A percentile compares a stretch with the other conserved stretches of the same genome.
Conservation (phyloP, 2,329 filamentous ascomycete genomes). For the Diaporthe sp. region DNA sequence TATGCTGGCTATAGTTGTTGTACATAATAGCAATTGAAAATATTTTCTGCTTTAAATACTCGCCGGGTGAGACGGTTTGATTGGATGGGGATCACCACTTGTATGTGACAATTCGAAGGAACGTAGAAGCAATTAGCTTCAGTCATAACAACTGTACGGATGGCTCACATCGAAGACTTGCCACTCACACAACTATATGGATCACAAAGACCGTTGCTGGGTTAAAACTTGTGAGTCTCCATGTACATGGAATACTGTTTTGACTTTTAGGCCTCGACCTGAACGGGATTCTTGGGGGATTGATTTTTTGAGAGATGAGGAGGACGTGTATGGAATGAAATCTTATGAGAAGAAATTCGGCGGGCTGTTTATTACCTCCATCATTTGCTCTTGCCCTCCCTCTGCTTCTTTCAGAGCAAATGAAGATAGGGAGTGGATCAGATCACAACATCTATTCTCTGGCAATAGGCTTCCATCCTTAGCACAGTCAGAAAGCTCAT, state of each 20-base stretch:
- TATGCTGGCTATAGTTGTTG: background rate
- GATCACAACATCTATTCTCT: too few relatives aligned
- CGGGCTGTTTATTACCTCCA: too few relatives aligned
- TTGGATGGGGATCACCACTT: background rate
- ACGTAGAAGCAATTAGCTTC: background rate
- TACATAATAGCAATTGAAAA: background rate
- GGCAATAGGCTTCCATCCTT: too few relatives aligned
- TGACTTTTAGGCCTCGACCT: background rate
- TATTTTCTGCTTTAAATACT: background rate
- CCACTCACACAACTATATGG: background rate
- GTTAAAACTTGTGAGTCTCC: background rate
- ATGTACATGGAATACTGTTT: background rate
- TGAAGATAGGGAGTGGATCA: too few relatives aligned
- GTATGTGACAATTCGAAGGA: background rate
- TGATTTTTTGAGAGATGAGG: too few relatives aligned
- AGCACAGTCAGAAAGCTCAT: too few relatives aligned
- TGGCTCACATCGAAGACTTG: background rate
- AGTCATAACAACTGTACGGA: background rate
- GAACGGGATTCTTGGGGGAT: background rate
- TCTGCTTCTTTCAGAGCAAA: too few relatives aligned
- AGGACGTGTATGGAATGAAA: too few relatives aligned
- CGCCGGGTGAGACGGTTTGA: background rate
- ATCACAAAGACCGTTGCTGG: background rate
- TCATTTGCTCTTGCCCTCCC: too few relatives aligned
- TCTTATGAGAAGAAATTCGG: too few relatives aligned